Evolutionary conservation across 345 rosid genomes (phyloP), one percentile per base, ranked within the genome.

Genomic region (Brassica nigra): DNA sequence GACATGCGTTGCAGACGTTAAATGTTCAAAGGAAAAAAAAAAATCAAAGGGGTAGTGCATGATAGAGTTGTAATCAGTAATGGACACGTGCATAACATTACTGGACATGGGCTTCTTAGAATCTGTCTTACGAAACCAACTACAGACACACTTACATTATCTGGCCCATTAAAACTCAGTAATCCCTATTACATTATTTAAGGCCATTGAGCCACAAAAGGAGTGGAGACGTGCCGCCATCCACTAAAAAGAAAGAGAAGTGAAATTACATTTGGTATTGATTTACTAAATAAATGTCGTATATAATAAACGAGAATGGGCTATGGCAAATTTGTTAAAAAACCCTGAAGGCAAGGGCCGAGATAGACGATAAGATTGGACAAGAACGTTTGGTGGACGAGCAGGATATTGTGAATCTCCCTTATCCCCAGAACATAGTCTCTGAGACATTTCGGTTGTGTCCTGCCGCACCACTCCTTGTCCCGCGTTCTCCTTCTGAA

Each of bases 41-140:
- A 23, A 23, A 23, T 23, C 27, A 23, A 23, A 23, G 27, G 27
- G 27, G 27, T 23, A 23, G 57, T 49, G 57, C 57, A 49, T 14
- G 57, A 52, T 20, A 52, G 18, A n/a, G 57, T 52, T 6, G 20
- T 15, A 52, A 14, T 6, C 6, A 5, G 5, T 52, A 52, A 5
- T 52, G 57, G 8, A 52, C 55, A 57, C 62, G 62, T 20, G 16
- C 16, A 31, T 61, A 63, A 3, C 33, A 20, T 33, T 33, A 70
- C 62, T 70, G 42, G 80, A 65, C 31, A 31, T 58, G 79, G 67
- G 79, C 71, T 14, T 63, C 8, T 8, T 14, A 27, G 42, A 8
- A 27, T 27, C 55, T 23, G 9, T 62, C n/a, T 62, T 18, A 31
- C 1, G 18, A 7, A 31, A 44, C 36, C 8, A n/a, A 57, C 9